A percentile compares a stretch with the other conserved stretches of the same genome.
Conservation (phyloP, 805 yeast genomes). For the Metschnikowia lunata region DNA sequence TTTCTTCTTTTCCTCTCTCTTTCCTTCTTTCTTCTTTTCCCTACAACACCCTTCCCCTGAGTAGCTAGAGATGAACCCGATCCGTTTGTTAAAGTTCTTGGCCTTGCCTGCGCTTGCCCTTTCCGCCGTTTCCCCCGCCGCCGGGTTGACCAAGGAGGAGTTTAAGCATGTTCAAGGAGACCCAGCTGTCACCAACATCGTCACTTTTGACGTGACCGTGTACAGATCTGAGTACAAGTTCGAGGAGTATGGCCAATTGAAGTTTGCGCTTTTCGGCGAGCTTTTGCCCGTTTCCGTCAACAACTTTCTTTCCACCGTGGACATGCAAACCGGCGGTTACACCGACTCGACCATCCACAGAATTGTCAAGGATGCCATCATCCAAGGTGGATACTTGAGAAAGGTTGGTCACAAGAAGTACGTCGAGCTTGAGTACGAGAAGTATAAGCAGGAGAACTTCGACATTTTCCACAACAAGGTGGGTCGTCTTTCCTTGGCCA, state of each 20-base stretch:
- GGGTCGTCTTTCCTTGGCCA: slow-evolving; percentile 31
- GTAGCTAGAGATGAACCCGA: slow-evolving; percentile 1
- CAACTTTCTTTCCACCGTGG: slow-evolving; percentile 30
- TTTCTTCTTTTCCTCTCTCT: no score
- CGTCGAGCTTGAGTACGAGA: slow-evolving; percentile 21
- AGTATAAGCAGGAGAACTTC: slow-evolving; percentile 26
- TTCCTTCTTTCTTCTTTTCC: no score
- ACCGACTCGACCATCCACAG: slow-evolving; percentile 28
- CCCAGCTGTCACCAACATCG: slow-evolving; percentile 47
- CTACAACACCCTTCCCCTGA: no score
- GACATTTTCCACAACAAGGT: slow-evolving; percentile 24
- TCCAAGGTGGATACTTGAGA: slow-evolving; percentile 36
- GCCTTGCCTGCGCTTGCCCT: slow-evolving; percentile 7
- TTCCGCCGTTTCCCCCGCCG: neutral
- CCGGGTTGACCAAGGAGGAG: slow-evolving; percentile 17
- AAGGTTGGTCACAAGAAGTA: slow-evolving; percentile 13
- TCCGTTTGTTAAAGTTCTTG: slow-evolving; percentile 3
- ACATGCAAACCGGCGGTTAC: slow-evolving; percentile 26
- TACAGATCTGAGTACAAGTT: slow-evolving; percentile 14
- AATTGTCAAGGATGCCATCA: slow-evolving; percentile 32
- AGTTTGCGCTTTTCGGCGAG: slow-evolving; percentile 16
- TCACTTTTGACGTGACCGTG: slow-evolving; percentile 38
- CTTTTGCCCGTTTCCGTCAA: slow-evolving; percentile 26
- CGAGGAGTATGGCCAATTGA: slow-evolving; percentile 37
- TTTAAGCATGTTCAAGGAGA: slow-evolving; percentile 29